A percentile compares a stretch with the other conserved stretches of the same genome.
Conservation (phyloP, 768 basidiomycete genomes). For the Rhodosporidiobolus sp. region DNA sequence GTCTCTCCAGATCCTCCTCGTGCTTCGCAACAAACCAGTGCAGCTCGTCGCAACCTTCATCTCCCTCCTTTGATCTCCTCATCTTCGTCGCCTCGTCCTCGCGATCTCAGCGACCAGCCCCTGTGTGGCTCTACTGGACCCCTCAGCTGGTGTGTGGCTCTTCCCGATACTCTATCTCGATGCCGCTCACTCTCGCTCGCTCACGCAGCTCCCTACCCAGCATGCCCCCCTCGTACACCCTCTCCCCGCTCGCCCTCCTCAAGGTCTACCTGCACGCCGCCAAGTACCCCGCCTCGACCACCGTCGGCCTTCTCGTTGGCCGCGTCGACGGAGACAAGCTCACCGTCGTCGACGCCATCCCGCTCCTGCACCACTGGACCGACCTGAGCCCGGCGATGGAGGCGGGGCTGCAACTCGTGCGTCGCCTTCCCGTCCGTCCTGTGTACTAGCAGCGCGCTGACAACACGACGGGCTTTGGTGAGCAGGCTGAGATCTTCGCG, state of each 20-base stretch:
- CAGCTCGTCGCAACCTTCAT: too few species aligned
- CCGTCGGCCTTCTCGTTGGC: conserved; percentile 75
- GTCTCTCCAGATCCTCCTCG: too few species aligned
- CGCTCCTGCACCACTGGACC: conserved; percentile 80
- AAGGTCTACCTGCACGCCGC: conserved; percentile 64
- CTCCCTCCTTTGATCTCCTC: too few species aligned
- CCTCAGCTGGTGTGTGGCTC: too few species aligned
- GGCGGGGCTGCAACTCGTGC: conserved; percentile 52
- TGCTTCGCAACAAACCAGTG: too few species aligned
- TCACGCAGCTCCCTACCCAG: background rate
- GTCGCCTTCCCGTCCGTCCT: background rate
- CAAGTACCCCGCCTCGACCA: conserved; percentile 70
- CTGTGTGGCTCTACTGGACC: too few species aligned
- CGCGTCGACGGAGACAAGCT: conserved; percentile 45
- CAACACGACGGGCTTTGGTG: background rate
- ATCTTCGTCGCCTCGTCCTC: too few species aligned
- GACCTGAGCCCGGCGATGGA: conserved; percentile 81
- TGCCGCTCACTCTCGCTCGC: background rate
- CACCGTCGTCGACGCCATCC: conserved; percentile 64
- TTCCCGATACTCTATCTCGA: background rate
- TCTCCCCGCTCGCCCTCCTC: conserved; percentile 2
- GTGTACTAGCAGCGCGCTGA: background rate
- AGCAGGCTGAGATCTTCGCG: conserved; percentile 43
- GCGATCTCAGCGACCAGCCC: too few species aligned
- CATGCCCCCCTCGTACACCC: background rate